Percentiles rank a stretch among this genome's conserved stretches.
These are phyloP conservation scores for Zea luxurians DNA, from an alignment of 176 grass and related monocot genomes.

Conservation along the genomic window DNA sequence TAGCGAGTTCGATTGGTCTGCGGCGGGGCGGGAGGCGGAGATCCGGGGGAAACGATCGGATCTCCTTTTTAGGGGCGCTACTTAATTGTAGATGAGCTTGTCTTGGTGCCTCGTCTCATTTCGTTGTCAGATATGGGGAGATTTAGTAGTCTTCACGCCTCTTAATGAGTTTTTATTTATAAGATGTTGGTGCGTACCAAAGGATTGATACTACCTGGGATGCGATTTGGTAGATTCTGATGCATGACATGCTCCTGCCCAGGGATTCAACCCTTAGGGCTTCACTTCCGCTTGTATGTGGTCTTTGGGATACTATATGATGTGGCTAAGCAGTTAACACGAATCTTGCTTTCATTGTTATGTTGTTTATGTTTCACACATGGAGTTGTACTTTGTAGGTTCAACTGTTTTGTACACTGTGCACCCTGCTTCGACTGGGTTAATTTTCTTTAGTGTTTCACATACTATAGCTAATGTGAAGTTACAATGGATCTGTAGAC, in stretches of 20 bases:
- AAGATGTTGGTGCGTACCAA: slow-evolving; percentile 1
- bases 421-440: background rate
- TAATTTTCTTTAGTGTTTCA: background rate
- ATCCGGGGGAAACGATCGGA: slow-evolving; percentile 31
- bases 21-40: background rate
- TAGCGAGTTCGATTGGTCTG: slow-evolving; percentile 33
- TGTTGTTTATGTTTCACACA: background rate
- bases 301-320: background rate
- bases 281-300: background rate
- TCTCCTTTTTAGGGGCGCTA: slow-evolving; percentile 16
- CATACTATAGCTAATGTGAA: too few relatives aligned
- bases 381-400: background rate
- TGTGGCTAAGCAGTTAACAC: slow-evolving; percentile 24
- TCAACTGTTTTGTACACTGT: background rate
- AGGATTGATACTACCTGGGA: background rate
- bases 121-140: background rate
- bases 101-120: background rate
- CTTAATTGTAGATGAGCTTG: slow-evolving; percentile 15
- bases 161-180: slow-evolving; percentile 24
- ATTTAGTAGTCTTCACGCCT: slow-evolving; percentile 2
- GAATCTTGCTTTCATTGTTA: slow-evolving; percentile 5
- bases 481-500: too few relatives aligned
- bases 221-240: slow-evolving; percentile 19
- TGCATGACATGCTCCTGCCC: background rate
- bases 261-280: slow-evolving; percentile 11